Conservation (phyloP, 2,329 filamentous ascomycete species). For the Hymenoscyphus linearis region DNA sequence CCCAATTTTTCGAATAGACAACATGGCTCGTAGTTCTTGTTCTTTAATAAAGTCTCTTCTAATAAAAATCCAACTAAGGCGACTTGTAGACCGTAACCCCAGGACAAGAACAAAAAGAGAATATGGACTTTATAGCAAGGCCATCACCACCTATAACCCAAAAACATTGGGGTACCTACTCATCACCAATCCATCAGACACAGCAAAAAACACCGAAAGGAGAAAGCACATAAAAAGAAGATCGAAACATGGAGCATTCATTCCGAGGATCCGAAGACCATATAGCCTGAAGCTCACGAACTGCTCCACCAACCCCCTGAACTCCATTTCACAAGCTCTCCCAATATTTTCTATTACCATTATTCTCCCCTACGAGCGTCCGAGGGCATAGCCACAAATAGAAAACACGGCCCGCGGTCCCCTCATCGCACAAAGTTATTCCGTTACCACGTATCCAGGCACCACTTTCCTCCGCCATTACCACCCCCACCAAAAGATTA, state of each 20-base stretch:
- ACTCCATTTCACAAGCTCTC: neutral
- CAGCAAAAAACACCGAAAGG: neutral
- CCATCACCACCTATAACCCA: neutral
- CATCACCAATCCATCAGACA: neutral
- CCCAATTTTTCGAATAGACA: conserved; percentile 17
- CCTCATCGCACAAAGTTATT: neutral
- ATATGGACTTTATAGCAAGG: neutral
- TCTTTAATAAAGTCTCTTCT: neutral
- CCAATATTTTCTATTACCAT: neutral
- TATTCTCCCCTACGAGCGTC: too few species aligned
- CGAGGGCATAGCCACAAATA: too few species aligned
- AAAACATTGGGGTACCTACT: neutral
- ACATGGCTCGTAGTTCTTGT: conserved; percentile 13
- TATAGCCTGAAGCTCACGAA: neutral
- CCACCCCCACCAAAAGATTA: neutral
- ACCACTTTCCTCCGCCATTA: neutral
- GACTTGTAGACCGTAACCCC: neutral
- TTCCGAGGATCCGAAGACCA: conserved; percentile 5
- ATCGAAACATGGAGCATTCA: neutral
- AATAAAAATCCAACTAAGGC: neutral
- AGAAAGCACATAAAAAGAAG: neutral
- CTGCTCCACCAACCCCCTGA: neutral
- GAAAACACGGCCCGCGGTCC: neutral
- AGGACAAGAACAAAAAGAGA: too few species aligned
- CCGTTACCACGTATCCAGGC: neutral